These are phyloP conservation scores for Leishmania amazonensis DNA, from an alignment of 208 protist genomes.

Conservation along the genomic window DNA sequence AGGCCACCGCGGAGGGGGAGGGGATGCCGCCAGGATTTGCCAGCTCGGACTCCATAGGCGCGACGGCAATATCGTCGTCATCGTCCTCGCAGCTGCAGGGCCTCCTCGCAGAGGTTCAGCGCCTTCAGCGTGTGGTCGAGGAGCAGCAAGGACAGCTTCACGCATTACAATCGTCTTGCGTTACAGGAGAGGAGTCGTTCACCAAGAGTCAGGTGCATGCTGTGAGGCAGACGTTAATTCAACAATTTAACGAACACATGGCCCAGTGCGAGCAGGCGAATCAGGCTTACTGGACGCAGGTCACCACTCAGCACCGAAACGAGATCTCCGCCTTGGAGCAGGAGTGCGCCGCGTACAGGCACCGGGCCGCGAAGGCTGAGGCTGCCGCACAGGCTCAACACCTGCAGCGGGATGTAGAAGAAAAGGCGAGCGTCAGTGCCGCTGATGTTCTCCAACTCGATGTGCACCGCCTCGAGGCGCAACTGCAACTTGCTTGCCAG, in stretches of 20 bases:
- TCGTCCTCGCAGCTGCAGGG: neutral
- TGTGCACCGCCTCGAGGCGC: neutral
- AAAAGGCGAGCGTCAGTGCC: neutral
- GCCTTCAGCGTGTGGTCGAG: slow-evolving; percentile 16
- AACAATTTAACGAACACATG: slow-evolving; percentile 63
- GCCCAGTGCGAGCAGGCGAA: slow-evolving; percentile 47
- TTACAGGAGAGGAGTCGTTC: slow-evolving; percentile 8
- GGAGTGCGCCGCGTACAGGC: slow-evolving; percentile 20
- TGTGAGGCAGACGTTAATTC: slow-evolving; percentile 23
- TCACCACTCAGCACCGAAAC: slow-evolving; percentile 25
- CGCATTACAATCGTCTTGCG: neutral
- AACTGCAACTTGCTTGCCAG: neutral
- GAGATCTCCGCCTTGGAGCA: slow-evolving; percentile 17
- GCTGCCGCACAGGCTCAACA: slow-evolving; percentile 1
- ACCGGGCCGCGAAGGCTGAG: slow-evolving; percentile 2
- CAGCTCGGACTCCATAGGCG: neutral
- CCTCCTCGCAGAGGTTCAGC: slow-evolving; percentile 5
- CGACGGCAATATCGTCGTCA: neutral
- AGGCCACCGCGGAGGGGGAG: neutral
- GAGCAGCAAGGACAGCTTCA: slow-evolving; percentile 17
- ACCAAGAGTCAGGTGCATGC: slow-evolving; percentile 29
- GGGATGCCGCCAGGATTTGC: neutral
- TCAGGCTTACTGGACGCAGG: slow-evolving; percentile 35
- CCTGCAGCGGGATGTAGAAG: neutral
- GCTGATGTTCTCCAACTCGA: neutral